A percentile compares a stretch with the other conserved stretches of the same genome.
Evolutionary conservation across 2,329 filamentous ascomycete species (phyloP).

Genomic region (Cytospora piceae): DNA sequence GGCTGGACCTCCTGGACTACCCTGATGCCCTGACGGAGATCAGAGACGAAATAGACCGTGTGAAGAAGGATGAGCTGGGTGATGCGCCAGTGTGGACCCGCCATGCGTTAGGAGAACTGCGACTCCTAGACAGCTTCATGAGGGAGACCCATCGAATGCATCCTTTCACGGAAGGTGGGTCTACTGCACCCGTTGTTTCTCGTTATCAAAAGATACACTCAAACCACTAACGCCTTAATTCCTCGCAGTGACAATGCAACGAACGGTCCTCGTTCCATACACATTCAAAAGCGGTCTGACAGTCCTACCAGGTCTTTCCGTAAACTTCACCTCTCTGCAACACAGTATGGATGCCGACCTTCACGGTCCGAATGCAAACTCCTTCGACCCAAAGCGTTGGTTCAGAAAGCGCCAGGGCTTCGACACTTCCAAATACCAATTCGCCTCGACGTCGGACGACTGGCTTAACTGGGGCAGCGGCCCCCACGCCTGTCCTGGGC

Average conservation of each 20-base stretch:
- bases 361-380: conserved; percentile 20
- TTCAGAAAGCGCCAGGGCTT: conserved; percentile 23
- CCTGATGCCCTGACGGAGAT: conserved; percentile 29
- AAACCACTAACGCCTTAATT: not conserved
- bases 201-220: not conserved
- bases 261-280: conserved; percentile 9
- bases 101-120: conserved; percentile 31
- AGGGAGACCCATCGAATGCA: conserved; percentile 32
- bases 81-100: conserved; percentile 30
- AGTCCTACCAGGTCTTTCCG: conserved; percentile 30
- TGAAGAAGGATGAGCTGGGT: conserved; percentile 25
- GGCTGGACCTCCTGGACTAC: conserved; percentile 27
- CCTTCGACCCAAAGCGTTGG: conserved; percentile 33
- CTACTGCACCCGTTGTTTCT: not conserved
- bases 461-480: conserved; percentile 33
- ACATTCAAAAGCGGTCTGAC: conserved; percentile 30
- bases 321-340: conserved; percentile 32
- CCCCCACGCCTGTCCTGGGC: conserved; percentile 33
- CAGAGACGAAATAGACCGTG: conserved; percentile 30
- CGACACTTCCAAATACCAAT: conserved; percentile 34
- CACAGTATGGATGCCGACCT: conserved; percentile 29
- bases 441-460: conserved; percentile 34
- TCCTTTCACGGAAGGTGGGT: conserved; percentile 31
- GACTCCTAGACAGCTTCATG: conserved; percentile 32
- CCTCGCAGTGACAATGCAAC: conserved; percentile 9